Evolutionary conservation across 495 filamentous ascomycete species (phyloP).

Genomic region (Pyrenula aspistea): DNA sequence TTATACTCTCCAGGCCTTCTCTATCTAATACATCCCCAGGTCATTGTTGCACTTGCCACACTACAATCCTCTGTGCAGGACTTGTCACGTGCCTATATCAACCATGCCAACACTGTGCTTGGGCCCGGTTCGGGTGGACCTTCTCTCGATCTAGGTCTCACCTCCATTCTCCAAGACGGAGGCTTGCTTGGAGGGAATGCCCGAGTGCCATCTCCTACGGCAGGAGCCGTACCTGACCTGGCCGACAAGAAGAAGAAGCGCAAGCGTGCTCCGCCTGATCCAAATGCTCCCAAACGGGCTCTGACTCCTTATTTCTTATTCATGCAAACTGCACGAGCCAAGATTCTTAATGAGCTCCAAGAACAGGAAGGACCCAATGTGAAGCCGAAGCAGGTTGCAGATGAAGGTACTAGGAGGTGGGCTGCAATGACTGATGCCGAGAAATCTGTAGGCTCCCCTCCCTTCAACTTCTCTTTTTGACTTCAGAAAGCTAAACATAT

Average conservation of each 20-base stretch:
- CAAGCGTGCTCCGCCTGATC: slow-evolving; percentile 72
- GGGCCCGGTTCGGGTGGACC: slow-evolving; percentile 38
- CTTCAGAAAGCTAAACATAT: slow-evolving; percentile 4
- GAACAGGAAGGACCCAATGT: slow-evolving; percentile 35
- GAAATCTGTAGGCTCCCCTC: slow-evolving; percentile 55
- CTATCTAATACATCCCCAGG: slow-evolving; percentile 32
- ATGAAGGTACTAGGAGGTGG: slow-evolving; percentile 78
- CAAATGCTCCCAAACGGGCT: slow-evolving; percentile 87
- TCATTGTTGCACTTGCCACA: slow-evolving; percentile 59
- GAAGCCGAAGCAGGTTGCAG: slow-evolving; percentile 66
- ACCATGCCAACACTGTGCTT: slow-evolving; percentile 69
- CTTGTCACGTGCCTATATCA: slow-evolving; percentile 66
- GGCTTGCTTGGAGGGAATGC: slow-evolving; percentile 18
- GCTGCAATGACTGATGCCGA: slow-evolving; percentile 55
- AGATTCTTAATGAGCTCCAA: slow-evolving; percentile 60
- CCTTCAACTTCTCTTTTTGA: neutral
- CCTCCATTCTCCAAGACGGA: slow-evolving; percentile 30
- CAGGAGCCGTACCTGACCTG: slow-evolving; percentile 23
- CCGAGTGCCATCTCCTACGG: slow-evolving; percentile 20
- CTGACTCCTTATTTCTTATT: slow-evolving; percentile 91
- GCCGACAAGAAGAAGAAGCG: slow-evolving; percentile 63
- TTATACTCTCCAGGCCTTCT: slow-evolving; percentile 3
- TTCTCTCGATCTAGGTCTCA: slow-evolving; percentile 38
- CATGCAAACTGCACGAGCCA: slow-evolving; percentile 67
- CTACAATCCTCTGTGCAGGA: slow-evolving; percentile 62